phyloP scores from a whole-genome alignment of 345 rosid species.

The Dovyalis caffra region DNA sequence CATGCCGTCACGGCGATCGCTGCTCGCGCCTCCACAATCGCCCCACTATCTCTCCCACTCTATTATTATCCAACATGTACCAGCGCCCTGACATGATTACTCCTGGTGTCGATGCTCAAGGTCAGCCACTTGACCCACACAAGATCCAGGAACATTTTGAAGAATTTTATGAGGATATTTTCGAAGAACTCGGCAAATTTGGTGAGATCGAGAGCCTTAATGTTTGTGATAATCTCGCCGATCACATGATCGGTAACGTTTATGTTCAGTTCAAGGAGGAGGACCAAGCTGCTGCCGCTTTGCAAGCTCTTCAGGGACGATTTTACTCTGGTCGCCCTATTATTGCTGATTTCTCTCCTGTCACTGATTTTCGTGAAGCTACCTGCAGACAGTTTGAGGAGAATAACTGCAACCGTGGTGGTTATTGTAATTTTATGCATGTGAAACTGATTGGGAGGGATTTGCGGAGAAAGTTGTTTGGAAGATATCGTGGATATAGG shows the following conservation, averaged over 20 bases:
- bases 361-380: conserved; percentile 88
- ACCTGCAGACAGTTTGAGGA: conserved; percentile 88
- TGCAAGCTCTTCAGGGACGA: conserved; percentile 73
- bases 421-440: conserved; percentile 91
- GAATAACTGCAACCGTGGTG: conserved; percentile 82
- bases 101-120: conserved; percentile 70
- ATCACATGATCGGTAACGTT: conserved; percentile 89
- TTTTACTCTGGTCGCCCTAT: conserved; percentile 90
- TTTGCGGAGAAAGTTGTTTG: conserved; percentile 67
- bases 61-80: conserved; percentile 77
- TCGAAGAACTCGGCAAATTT: conserved; percentile 82
- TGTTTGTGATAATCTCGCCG: conserved; percentile 86
- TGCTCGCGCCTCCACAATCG: conserved; percentile 85
- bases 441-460: conserved; percentile 83
- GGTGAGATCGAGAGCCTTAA: conserved; percentile 89
- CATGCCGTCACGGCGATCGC: conserved; percentile 93
- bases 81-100: conserved; percentile 90
- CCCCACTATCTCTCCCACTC: conserved; percentile 78
- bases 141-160: conserved; percentile 80
- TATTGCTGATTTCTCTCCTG: conserved; percentile 90
- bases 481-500: conserved; percentile 55
- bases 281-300: conserved; percentile 83
- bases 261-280: conserved; percentile 89
- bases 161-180: conserved; percentile 81
- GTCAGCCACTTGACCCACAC: conserved; percentile 61